Base-by-base conservation (phyloP, 2,329 filamentous ascomycete genomes). In the Claviceps digitariae region DNA sequence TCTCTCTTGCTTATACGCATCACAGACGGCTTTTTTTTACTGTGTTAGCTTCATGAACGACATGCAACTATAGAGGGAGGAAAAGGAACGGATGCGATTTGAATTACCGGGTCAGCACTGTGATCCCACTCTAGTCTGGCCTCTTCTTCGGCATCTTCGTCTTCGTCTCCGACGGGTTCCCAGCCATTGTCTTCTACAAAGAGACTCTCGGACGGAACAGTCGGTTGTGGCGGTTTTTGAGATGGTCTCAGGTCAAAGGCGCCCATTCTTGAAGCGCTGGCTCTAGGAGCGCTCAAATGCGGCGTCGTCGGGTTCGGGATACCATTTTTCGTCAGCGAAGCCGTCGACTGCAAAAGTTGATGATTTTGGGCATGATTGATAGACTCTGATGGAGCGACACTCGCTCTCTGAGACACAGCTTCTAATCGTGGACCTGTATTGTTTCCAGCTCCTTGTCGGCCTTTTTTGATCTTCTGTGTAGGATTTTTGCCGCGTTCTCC, bases 181-280 rank as follows among this genome's bases (percentile, higher is more conserved):
- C 87, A 91, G 46, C 77, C 74, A 57, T 88, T 84, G 25, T 88
- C 84, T 31, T 87, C 82, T n/a, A 90, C 76, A 61, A 90, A 90
- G 5, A 90, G 71, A 50, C 82, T 83, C 52, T 88, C 81, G 0
- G 82, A 77, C 54, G 81, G 75, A 48, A 81, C 71, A 25, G 79
- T 81, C 15, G 79, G 73, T 15, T 77, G 73, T 17, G 78, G 76
- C 2, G 75, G 74, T 34, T 72, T 69, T 53, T 79, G 77, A 2
- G 75, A 77, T 17, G 76, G 76, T n/a, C 75, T 70, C 64, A 74
- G 57, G 66, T 76, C 61, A 64, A 75, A 67, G 57, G 68, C 56
- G 52, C 67, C 60, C 58, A 70, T 62, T 56, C 66, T 60, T 51
- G 66, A 64, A 54, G 65, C 63, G 57, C 64, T 65, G 53, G 68